Conservation (phyloP, 2,329 filamentous ascomycete species). For the Aspergillus arachidicola region DNA sequence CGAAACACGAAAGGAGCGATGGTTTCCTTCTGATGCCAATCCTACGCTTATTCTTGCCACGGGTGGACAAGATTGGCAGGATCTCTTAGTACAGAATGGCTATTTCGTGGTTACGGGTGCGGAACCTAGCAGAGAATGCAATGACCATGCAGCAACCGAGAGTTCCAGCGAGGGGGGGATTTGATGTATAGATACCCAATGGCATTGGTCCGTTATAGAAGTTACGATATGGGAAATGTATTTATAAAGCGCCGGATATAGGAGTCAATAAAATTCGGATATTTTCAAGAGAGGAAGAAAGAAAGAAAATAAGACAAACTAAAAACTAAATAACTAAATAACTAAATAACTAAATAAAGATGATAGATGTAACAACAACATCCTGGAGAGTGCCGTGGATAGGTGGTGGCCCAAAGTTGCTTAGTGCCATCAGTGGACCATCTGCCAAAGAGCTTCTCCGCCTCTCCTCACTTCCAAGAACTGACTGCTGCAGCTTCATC, state of each 20-base stretch:
- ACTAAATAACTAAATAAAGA: no score
- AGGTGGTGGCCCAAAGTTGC: not conserved
- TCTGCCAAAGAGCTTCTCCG: slow-evolving; percentile 2
- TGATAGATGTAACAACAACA: not conserved
- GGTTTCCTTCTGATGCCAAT: slow-evolving; percentile 68
- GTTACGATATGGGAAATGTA: not conserved
- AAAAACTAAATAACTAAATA: no score
- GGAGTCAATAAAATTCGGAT: not conserved
- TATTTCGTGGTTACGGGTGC: slow-evolving; percentile 31
- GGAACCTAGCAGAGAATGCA: slow-evolving; percentile 19
- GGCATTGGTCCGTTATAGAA: not conserved
- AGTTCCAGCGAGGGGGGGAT: slow-evolving; percentile 22
- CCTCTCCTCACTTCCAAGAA: slow-evolving; percentile 3
- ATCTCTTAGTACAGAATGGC: slow-evolving; percentile 35
- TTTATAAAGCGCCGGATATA: not conserved
- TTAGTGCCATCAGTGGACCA: slow-evolving; percentile 3
- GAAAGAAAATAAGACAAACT: not conserved
- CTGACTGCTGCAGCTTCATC: not conserved
- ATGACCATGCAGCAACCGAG: slow-evolving; percentile 21
- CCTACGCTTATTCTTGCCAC: slow-evolving; percentile 67
- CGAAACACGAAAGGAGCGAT: slow-evolving; percentile 69
- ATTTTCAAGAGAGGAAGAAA: not conserved
- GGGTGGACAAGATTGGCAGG: slow-evolving; percentile 50
- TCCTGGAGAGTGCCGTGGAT: no score
- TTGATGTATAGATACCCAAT: slow-evolving; percentile 8